These are phyloP conservation scores for Solanum chacoense DNA, from an alignment of 305 asterid genomes.

Conservation along the genomic window DNA sequence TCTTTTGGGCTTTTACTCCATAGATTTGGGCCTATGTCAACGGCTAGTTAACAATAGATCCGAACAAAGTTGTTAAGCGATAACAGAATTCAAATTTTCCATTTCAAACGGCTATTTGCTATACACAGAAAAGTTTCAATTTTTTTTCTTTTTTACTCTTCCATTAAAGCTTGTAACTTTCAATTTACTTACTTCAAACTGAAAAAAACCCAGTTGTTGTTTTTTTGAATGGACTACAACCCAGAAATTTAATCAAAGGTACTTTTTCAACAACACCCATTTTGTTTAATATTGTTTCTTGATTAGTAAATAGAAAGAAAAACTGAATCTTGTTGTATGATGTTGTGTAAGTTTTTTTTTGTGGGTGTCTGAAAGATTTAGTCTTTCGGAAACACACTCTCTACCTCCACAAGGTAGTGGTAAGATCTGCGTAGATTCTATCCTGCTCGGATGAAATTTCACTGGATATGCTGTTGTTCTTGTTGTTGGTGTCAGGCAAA, in stretches of 20 bases:
- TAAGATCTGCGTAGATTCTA: too few species aligned
- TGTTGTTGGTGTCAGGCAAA: too few species aligned
- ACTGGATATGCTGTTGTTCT: too few species aligned
- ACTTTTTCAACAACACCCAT: background rate
- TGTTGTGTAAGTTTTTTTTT: background rate
- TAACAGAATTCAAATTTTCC: background rate
- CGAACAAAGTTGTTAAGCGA: constrained; percentile 11
- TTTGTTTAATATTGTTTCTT: background rate
- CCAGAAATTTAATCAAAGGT: background rate
- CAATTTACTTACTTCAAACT: background rate
- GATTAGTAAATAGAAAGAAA: background rate
- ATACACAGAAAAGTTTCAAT: background rate
- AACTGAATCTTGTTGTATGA: background rate
- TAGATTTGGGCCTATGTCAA: constrained; percentile 2
- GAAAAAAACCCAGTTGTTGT: background rate
- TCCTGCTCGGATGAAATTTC: too few species aligned
- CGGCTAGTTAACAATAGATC: constrained; percentile 14
- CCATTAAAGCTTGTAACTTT: background rate
- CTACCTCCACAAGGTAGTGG: too few species aligned
- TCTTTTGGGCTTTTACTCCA: background rate
- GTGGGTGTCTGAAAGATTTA: background rate
- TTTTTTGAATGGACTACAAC: background rate
- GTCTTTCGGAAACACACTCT: too few species aligned
- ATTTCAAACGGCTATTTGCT: constrained; percentile 11
- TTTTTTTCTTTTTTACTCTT: background rate